A percentile compares a stretch with the other conserved stretches of the same genome.
Evolutionary conservation across 345 rosid genomes (phyloP).

Genomic region (Pugionium cornutum): DNA sequence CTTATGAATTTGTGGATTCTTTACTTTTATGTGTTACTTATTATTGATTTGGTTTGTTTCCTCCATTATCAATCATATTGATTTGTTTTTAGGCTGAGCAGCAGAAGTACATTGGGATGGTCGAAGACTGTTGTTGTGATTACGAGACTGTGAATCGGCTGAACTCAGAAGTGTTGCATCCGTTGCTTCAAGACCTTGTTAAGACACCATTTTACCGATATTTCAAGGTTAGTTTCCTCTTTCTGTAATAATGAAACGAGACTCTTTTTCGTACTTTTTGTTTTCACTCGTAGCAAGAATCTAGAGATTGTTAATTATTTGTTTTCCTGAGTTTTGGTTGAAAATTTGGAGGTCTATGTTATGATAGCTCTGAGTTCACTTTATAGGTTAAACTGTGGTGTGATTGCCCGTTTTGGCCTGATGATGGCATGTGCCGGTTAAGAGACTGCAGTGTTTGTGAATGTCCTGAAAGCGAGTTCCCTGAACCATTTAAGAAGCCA

Average conservation of each 20-base stretch:
- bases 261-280: background rate
- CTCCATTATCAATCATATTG: background rate
- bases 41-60: constrained; percentile 16
- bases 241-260: background rate
- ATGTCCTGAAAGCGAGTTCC: constrained; percentile 92
- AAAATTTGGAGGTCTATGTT: constrained; percentile 9
- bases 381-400: constrained; percentile 91
- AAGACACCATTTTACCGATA: constrained; percentile 80
- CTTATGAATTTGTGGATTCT: background rate
- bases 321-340: background rate
- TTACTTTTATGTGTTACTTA: background rate
- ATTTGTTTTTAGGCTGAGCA: constrained; percentile 36
- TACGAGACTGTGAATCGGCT: constrained; percentile 79
- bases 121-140: constrained; percentile 92
- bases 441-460: constrained; percentile 97
- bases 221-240: constrained; percentile 63
- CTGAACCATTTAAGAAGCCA: constrained; percentile 69
- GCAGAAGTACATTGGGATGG: constrained; percentile 61
- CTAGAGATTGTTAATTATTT: background rate
- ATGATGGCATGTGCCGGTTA: constrained; percentile 92
- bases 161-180: constrained; percentile 68
- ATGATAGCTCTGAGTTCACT: constrained; percentile 16
- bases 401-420: constrained; percentile 98
- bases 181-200: constrained; percentile 78
- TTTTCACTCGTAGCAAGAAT: background rate